Evolutionary conservation across 495 filamentous ascomycete genomes (phyloP).

Genomic region (Thermothielavioides terrestris): DNA sequence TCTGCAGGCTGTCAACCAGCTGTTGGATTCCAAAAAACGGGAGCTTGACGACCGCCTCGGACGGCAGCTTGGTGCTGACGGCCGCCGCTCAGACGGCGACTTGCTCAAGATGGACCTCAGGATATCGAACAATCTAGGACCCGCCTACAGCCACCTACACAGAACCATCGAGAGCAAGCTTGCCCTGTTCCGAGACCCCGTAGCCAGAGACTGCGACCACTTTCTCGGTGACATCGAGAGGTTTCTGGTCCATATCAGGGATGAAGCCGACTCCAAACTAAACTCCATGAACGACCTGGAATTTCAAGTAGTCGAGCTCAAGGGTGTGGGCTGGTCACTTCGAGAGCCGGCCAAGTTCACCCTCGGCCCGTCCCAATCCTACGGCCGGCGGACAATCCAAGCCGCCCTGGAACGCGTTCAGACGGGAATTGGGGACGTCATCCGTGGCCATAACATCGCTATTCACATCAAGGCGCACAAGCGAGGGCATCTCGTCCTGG

Average conservation of each 20-base stretch:
- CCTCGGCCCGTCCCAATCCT: conserved; percentile 23
- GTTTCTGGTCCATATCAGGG: conserved; percentile 19
- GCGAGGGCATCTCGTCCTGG: conserved; percentile 37
- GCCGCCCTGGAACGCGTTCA: conserved; percentile 38
- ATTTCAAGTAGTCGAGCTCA: conserved; percentile 34
- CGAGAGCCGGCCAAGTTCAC: conserved; percentile 31
- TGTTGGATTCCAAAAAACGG: conserved; percentile 28
- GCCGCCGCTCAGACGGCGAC: conserved; percentile 27
- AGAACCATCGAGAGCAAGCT: conserved; percentile 32
- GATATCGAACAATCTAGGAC: conserved; percentile 36
- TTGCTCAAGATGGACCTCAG: conserved; percentile 32
- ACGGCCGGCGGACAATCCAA: conserved; percentile 31
- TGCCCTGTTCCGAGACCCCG: conserved; percentile 30
- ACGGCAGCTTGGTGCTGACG: conserved; percentile 18
- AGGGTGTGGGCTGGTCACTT: conserved; percentile 31
- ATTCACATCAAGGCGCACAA: conserved; percentile 38
- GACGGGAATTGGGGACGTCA: conserved; percentile 37
- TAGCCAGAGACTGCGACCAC: conserved; percentile 25
- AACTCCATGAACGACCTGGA: conserved; percentile 34
- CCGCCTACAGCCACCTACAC: conserved; percentile 26
- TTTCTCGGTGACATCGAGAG: conserved; percentile 29
- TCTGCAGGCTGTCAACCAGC: conserved; percentile 28
- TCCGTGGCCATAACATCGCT: conserved; percentile 35
- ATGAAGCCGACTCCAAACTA: conserved; percentile 28
- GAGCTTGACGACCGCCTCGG: conserved; percentile 23